These are phyloP conservation scores for Leishmania turanica DNA, from an alignment of 208 protist genomes.

Conservation along the genomic window DNA sequence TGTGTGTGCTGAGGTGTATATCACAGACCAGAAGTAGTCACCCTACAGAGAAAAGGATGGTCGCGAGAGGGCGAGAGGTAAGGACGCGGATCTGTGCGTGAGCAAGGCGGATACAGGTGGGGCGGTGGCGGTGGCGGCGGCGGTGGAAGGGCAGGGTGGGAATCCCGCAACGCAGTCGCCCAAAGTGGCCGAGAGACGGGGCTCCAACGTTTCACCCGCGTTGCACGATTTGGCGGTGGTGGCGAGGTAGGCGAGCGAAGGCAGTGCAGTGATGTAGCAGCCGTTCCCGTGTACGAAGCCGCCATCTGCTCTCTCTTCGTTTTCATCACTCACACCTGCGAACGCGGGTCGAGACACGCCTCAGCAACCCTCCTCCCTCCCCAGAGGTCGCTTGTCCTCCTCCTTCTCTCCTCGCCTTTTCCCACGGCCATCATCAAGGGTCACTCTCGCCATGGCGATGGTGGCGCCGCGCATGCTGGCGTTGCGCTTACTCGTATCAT, in stretches of 20 bases:
- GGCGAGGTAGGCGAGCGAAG: background rate
- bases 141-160: background rate
- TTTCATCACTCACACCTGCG: background rate
- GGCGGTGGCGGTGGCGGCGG: background rate
- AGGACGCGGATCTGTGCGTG: background rate
- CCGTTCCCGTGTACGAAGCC: background rate
- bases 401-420: background rate
- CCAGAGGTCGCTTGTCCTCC: background rate
- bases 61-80: background rate
- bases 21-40: constrained; percentile 3
- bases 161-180: background rate
- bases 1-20: background rate
- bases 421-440: background rate
- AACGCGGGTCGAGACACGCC: background rate
- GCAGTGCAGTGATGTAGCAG: background rate
- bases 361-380: background rate
- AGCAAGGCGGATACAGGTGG: background rate
- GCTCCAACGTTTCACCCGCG: background rate
- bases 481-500: background rate
- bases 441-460: background rate
- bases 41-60: background rate
- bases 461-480: background rate
- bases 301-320: constrained; percentile 8
- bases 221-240: background rate
- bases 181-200: background rate